A percentile compares a stretch with the other conserved stretches of the same genome.
These are phyloP conservation scores for Termitomyces bulborhizus DNA, from an alignment of 768 basidiomycete species.

Conservation along the genomic window DNA sequence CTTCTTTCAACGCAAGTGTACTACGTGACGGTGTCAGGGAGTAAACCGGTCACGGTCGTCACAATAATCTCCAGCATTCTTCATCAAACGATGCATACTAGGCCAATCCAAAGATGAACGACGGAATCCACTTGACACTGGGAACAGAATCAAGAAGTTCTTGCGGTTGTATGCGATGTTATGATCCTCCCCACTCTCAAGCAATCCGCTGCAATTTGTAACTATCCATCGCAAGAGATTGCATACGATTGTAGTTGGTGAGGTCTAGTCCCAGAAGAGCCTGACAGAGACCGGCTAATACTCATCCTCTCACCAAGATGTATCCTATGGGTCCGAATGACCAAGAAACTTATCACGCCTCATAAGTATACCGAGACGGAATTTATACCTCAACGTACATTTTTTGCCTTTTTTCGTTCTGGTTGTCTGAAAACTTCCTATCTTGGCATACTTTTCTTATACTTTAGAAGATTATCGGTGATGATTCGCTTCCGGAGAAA, in stretches of 20 bases:
- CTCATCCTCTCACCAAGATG: constrained; percentile 19
- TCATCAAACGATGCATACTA: too few species aligned
- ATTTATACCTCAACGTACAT: neutral
- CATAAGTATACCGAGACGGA: neutral
- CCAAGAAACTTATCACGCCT: constrained; percentile 23
- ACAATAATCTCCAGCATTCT: too few species aligned
- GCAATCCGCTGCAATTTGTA: too few species aligned
- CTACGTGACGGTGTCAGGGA: too few species aligned
- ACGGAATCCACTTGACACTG: too few species aligned
- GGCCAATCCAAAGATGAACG: too few species aligned
- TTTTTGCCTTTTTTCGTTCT: neutral
- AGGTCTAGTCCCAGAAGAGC: constrained; percentile 33
- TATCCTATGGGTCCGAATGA: constrained; percentile 28
- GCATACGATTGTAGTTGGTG: constrained; percentile 6
- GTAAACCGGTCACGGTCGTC: too few species aligned
- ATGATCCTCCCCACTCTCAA: too few species aligned
- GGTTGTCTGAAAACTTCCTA: neutral
- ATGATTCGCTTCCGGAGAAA: neutral
- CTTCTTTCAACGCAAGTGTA: too few species aligned
- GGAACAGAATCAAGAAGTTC: too few species aligned
- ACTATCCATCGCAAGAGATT: too few species aligned
- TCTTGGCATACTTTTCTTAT: neutral
- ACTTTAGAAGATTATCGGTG: neutral
- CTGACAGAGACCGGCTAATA: constrained; percentile 33
- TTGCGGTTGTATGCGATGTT: too few species aligned